Base-by-base conservation (phyloP, 257 asterid species). In the Fraxinus pennsylvanica region DNA sequence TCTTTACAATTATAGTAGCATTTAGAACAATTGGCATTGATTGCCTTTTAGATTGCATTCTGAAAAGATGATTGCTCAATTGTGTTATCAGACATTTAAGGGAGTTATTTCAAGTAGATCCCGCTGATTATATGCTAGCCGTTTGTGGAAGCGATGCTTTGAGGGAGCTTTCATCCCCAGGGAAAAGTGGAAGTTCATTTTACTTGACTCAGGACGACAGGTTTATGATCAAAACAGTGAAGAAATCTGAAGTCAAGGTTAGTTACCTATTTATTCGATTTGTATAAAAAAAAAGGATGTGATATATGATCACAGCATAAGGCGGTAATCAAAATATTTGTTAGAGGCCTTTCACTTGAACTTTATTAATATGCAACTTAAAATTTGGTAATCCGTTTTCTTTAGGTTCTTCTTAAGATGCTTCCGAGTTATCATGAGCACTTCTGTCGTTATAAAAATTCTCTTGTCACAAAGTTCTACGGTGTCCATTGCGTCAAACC, bases 401-500 rank as follows among this genome's bases (percentile, higher is more conserved):
- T 72, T 78, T 85, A 96, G 99, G 97, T 96, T 76, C 98, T 96
- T 78, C 86, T 88, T 47, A 96, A 90, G 91, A 96, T 96, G 99
- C 98, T 96, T 74, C 97, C 92, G 0, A 94, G 96, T 81, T 96
- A 96, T 84, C 82, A 87, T 81, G 76, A 89, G 78, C 99, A 96
- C 27, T 92, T 94, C 3, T 83, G 90, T 77, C 90, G 90, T 22
- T 90, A 94, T 59, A 98, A 96, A 84, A 94, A 91, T 80, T 89
- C 99, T 71, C 92, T 96, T 1, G 94, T 96, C 45, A 91, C 99
- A 0, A 96, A 94, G 87, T 96, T 96, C 84, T 96, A 50, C 36
- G 98, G 99, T 1, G 98, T 96, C 78, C 99, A 96, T 80, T 96
- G 99, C 78, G 97, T 96, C 76, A 96, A 96, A 87, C 98, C 98